Conservation (phyloP, 768 basidiomycete genomes). For the Kondoa subrosea region DNA sequence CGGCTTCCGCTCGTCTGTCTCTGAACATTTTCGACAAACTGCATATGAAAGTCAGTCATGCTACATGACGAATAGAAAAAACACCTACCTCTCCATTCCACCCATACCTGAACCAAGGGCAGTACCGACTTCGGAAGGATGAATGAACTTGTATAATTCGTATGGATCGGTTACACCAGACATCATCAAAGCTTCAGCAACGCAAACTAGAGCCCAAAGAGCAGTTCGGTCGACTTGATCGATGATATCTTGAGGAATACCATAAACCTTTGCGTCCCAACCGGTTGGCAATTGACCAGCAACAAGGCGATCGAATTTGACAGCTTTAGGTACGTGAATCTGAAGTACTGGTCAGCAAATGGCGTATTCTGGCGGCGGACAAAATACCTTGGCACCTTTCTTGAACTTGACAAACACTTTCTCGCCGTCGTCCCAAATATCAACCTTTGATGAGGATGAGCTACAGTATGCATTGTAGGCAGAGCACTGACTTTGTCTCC, state of each 20-base stretch:
- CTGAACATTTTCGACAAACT: constrained; percentile 93
- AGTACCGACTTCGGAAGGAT: constrained; percentile 90
- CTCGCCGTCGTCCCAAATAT: constrained; percentile 76
- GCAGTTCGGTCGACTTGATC: constrained; percentile 82
- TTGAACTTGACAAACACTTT: constrained; percentile 98
- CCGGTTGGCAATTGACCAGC: constrained; percentile 94
- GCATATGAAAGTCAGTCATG: constrained; percentile 22
- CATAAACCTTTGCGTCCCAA: constrained; percentile 90
- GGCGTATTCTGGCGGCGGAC: not conserved
- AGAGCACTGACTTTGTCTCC: no score
- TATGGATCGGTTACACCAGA: constrained; percentile 97
- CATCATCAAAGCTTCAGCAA: constrained; percentile 87
- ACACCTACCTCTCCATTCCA: constrained; percentile 40
- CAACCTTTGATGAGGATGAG: no score
- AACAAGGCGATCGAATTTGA: constrained; percentile 83
- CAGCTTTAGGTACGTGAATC: constrained; percentile 79
- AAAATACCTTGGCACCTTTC: constrained; percentile 53
- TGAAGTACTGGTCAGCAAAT: constrained; percentile 31
- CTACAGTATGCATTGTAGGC: no score
- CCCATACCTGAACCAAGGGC: constrained; percentile 95
- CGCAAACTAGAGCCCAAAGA: constrained; percentile 85
- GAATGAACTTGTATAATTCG: constrained; percentile 88
- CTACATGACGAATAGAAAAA: not conserved
- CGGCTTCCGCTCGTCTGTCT: constrained; percentile 91
- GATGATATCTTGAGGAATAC: constrained; percentile 89